Percentiles rank a stretch among this genome's conserved stretches.
Conservation (phyloP, 495 filamentous ascomycete species). For the Bacidia rubella region DNA sequence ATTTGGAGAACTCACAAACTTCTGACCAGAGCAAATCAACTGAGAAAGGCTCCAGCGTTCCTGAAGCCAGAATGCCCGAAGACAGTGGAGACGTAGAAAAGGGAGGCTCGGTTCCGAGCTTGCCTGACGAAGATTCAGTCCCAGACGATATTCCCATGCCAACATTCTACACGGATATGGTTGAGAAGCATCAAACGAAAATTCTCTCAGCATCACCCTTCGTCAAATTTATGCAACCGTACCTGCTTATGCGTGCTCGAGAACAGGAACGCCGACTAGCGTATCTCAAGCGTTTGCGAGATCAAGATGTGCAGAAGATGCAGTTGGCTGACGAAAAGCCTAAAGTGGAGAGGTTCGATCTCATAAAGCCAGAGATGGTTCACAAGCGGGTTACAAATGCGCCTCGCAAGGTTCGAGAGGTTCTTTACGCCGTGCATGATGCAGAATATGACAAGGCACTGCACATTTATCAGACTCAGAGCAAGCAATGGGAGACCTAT, state of each 20-base stretch:
- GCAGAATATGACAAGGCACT: conserved; percentile 92
- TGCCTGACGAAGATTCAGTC: conserved; percentile 38
- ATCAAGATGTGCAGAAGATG: conserved; percentile 51
- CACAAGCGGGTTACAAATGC: conserved; percentile 62
- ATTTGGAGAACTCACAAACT: background rate
- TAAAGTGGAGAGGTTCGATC: conserved; percentile 58
- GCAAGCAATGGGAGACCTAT: conserved; percentile 88
- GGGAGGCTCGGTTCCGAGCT: background rate
- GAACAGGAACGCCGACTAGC: conserved; percentile 75
- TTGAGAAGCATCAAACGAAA: conserved; percentile 79
- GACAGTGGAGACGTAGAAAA: background rate
- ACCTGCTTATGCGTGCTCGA: conserved; percentile 78
- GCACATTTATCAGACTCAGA: conserved; percentile 89
- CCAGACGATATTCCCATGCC: conserved; percentile 82
- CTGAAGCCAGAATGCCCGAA: background rate
- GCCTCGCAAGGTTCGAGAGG: conserved; percentile 76
- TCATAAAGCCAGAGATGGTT: conserved; percentile 92
- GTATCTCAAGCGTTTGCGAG: conserved; percentile 67
- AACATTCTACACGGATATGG: conserved; percentile 87
- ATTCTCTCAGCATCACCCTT: conserved; percentile 94
- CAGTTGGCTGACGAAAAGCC: conserved; percentile 43
- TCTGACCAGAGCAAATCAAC: background rate
- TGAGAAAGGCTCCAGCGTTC: background rate
- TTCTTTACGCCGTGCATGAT: conserved; percentile 85
- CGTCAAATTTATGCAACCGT: conserved; percentile 86